Conservation (phyloP, 169 alveolate species). For the Eimeria praecox region DNA sequence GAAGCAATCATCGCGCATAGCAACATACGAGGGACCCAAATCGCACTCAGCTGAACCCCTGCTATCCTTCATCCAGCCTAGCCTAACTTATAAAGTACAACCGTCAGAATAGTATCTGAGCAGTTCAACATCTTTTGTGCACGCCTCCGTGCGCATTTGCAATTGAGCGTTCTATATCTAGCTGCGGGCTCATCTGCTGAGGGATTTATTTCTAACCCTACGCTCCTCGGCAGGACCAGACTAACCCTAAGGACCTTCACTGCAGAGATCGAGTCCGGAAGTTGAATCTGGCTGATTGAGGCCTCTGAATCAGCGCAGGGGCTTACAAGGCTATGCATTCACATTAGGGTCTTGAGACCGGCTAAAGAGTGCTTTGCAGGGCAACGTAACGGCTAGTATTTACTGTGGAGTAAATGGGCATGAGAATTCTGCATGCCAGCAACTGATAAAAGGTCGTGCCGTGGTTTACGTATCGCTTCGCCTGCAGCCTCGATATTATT, state of each 20-base stretch:
- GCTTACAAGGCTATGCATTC: not conserved
- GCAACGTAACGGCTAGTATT: not conserved
- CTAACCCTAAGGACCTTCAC: constrained; percentile 1
- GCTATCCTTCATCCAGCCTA: not conserved
- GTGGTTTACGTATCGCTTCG: constrained; percentile 42
- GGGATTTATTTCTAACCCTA: not conserved
- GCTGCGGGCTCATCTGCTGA: not conserved
- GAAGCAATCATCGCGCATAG: not conserved
- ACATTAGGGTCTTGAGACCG: not conserved
- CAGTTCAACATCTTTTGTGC: not conserved
- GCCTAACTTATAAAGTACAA: not conserved
- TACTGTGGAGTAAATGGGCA: not conserved
- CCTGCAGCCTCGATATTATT: constrained; percentile 11
- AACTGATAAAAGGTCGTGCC: not conserved
- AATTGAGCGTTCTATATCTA: not conserved
- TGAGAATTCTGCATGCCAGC: not conserved
- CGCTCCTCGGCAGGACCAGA: not conserved
- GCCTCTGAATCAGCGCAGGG: not conserved
- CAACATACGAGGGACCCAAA: not conserved
- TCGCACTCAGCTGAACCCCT: not conserved
- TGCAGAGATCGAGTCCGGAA: not conserved
- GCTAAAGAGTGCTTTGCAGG: not conserved
- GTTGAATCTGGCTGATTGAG: not conserved
- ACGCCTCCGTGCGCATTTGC: not conserved
- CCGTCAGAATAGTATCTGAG: not conserved